Percentiles rank a stretch among this genome's conserved stretches.
Evolutionary conservation across 768 basidiomycete species (phyloP).

Genomic region (Lactarius sp.): DNA sequence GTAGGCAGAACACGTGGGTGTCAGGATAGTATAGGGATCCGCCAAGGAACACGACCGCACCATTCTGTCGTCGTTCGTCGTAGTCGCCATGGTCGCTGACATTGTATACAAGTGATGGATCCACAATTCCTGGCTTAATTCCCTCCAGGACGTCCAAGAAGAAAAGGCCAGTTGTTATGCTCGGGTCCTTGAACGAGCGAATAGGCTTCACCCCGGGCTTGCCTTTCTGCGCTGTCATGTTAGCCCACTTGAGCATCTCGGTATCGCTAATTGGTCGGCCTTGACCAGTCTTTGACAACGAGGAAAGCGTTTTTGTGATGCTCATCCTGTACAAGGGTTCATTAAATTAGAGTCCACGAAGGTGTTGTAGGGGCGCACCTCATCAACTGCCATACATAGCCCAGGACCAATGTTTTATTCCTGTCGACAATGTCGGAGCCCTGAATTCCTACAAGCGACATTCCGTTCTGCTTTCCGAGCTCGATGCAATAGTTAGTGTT

Average conservation of each 20-base stretch:
- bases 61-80: conserved; percentile 90
- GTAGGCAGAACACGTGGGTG: conserved; percentile 4
- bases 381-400: conserved; percentile 98
- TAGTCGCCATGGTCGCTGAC: conserved; percentile 61
- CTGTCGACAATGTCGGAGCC: conserved; percentile 97
- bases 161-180: conserved; percentile 84
- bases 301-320: conserved; percentile 84
- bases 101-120: conserved; percentile 69
- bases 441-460: conserved; percentile 97
- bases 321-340: conserved; percentile 50
- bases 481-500: conserved; percentile 97
- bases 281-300: conserved; percentile 58
- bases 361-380: conserved; percentile 44
- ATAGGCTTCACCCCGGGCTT: conserved; percentile 59
- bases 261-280: conserved; percentile 86
- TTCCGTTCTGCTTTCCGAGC: conserved; percentile 84
- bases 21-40: neutral
- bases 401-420: conserved; percentile 87
- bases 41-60: conserved; percentile 39
- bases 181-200: conserved; percentile 92
- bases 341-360: neutral
- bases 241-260: conserved; percentile 96
- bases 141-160: conserved; percentile 90
- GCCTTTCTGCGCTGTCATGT: conserved; percentile 73
- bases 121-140: conserved; percentile 91